phyloP scores from a whole-genome alignment of 495 filamentous ascomycete species.

The Aspergillus hancockii region DNA sequence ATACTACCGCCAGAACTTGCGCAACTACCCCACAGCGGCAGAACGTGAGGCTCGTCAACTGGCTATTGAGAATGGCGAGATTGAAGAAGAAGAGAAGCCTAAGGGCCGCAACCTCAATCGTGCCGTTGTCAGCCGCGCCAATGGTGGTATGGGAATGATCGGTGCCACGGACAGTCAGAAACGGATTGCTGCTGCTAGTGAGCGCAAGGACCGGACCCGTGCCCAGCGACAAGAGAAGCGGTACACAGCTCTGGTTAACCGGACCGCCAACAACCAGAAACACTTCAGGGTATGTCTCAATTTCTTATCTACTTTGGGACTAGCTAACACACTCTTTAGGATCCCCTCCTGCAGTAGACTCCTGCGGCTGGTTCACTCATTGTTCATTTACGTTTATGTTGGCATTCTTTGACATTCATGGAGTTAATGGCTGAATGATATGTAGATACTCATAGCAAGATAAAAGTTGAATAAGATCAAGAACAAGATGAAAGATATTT shows the following conservation, averaged over 20 bases:
- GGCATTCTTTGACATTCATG: background rate
- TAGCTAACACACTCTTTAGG: constrained; percentile 31
- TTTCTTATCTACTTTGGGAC: background rate
- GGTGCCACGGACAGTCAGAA: constrained; percentile 72
- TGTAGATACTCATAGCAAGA: constrained; percentile 11
- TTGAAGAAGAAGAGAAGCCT: constrained; percentile 38
- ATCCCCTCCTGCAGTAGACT: constrained; percentile 49
- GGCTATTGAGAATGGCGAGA: constrained; percentile 51
- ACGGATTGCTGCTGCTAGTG: constrained; percentile 58
- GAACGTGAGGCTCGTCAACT: constrained; percentile 55
- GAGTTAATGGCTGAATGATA: constrained; percentile 12
- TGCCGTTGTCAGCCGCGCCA: constrained; percentile 63
- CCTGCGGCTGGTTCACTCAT: background rate
- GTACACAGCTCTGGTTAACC: constrained; percentile 64
- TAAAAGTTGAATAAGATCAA: background rate
- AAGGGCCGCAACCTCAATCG: constrained; percentile 53
- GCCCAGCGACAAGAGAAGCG: constrained; percentile 59
- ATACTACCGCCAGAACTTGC: constrained; percentile 92
- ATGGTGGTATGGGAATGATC: constrained; percentile 74
- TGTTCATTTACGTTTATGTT: background rate
- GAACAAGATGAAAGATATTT: background rate
- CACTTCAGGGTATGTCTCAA: constrained; percentile 64
- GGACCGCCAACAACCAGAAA: constrained; percentile 69
- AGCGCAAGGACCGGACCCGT: constrained; percentile 66
- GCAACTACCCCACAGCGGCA: constrained; percentile 70